Base-by-base conservation (phyloP, 1,284 basidiomycete species). In the Puccinia hordei region DNA sequence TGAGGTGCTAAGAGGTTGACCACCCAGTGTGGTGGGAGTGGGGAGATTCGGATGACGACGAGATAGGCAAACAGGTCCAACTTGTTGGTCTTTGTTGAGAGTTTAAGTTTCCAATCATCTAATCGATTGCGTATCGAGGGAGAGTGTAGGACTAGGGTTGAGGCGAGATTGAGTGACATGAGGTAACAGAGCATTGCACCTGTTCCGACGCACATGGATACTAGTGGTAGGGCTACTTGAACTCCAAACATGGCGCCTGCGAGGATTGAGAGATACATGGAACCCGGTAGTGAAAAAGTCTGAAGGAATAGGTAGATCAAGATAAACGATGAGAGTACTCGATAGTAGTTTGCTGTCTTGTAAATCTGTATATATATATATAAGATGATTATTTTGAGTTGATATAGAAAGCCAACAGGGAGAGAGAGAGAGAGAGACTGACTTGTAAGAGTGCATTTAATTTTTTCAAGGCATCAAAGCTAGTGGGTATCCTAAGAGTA, bases 251-350 rank as follows among this genome's bases (percentile, higher is more conserved):
- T 91, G 0, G 96, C 96, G 44, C 96, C 96, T 17, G 93, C 95
- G 10, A 98, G 90, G 84, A 98, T 98, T 73, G 93, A 94, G 81
- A 99, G 90, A 86, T 99, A 99, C 95, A 98, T 98, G 30, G 94
- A 96, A 0, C 96, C 96, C 0, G 96, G 96, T 6, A 99, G 89
- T 1, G 93, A 95, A 86, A 98, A 99, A 0, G 95, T 93, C 88
- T 99, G 96, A 4, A 98, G 89, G 86, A 98, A 99, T 82, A 98
- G 89, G 86, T 97, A 98, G 0, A 94, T 92, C 81, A 84, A 80
- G 22, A 85, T 71, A 83, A 85, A 87, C 57, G 84, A 86, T 10
- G 85, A 81, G 19, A 87, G 82, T 1, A 87, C 86, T 10, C 86
- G 79, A 35, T 69, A 82, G 72, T 84, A 85, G 72, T 87, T 83